A percentile compares a stretch with the other conserved stretches of the same genome.
These are phyloP conservation scores for Mycena leptocephala DNA, from an alignment of 768 basidiomycete genomes.

Conservation along the genomic window DNA sequence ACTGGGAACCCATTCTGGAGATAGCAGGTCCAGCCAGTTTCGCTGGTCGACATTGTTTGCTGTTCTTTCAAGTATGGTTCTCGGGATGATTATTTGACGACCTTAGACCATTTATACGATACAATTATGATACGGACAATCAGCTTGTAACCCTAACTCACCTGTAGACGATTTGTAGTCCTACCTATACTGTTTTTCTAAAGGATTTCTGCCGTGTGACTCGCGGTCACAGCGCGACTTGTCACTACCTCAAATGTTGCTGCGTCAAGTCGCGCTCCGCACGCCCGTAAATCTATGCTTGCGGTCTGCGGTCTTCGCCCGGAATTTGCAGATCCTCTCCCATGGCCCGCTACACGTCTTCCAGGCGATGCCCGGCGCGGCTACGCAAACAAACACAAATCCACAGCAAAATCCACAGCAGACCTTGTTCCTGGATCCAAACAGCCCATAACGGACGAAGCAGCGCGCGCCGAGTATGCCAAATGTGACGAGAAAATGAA, in stretches of 20 bases:
- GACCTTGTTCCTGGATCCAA: slow-evolving; percentile 80
- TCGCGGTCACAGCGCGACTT: not conserved
- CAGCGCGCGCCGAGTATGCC: slow-evolving; percentile 72
- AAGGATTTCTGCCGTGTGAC: not conserved
- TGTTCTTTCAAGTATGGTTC: not conserved
- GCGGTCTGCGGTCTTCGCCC: slow-evolving; percentile 1
- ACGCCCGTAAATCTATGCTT: slow-evolving; percentile 12
- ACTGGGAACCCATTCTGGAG: slow-evolving; percentile 50
- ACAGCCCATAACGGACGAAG: slow-evolving; percentile 69
- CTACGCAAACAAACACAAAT: slow-evolving; percentile 18
- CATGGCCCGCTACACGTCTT: not conserved
- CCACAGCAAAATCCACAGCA: slow-evolving; percentile 67
- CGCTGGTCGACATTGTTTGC: not conserved
- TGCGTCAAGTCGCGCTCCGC: slow-evolving; percentile 15
- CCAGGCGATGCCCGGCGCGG: slow-evolving; percentile 14
- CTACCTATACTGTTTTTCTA: not conserved
- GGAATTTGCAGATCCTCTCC: not conserved
- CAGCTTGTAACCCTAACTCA: not conserved
- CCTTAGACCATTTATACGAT: slow-evolving; percentile 19
- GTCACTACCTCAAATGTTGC: not conserved
- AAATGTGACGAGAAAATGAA: slow-evolving; percentile 79
- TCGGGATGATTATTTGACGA: slow-evolving; percentile 11
- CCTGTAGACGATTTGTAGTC: slow-evolving; percentile 15
- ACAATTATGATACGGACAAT: slow-evolving; percentile 22
- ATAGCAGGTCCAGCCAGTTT: not conserved